Conservation (phyloP, 202 grass and related monocot genomes). For the Bolboschoenoplectus hybrid region DNA sequence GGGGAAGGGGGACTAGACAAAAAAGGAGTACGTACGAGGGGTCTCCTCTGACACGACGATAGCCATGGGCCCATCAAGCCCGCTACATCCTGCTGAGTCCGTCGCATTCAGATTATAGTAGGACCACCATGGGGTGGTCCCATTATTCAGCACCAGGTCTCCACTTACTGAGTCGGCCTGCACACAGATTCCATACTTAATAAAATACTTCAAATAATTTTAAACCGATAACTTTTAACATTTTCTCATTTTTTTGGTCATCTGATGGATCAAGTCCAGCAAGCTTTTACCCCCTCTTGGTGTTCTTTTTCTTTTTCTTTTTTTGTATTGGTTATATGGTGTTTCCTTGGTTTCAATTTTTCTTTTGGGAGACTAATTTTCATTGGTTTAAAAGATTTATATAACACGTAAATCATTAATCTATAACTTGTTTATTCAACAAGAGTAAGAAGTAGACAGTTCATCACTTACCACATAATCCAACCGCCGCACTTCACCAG, state of each 20-base stretch:
- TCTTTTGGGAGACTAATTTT: slow-evolving; percentile 25
- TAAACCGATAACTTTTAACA: background rate
- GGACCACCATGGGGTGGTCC: slow-evolving; percentile 86
- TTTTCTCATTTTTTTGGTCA: background rate
- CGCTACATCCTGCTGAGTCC: slow-evolving; percentile 67
- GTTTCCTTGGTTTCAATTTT: slow-evolving; percentile 29
- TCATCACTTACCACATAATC: slow-evolving; percentile 63
- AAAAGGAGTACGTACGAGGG: slow-evolving; percentile 66
- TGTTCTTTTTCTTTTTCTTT: background rate
- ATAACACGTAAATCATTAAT: background rate
- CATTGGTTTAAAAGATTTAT: slow-evolving; percentile 1
- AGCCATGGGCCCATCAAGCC: slow-evolving; percentile 79
- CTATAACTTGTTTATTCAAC: background rate
- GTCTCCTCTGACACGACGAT: slow-evolving; percentile 97
- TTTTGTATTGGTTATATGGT: background rate
- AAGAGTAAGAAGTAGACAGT: slow-evolving; percentile 30
- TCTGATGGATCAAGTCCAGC: background rate
- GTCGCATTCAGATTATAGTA: slow-evolving; percentile 65
- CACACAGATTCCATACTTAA: slow-evolving; percentile 35
- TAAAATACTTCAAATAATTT: background rate
- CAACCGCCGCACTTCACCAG: slow-evolving; percentile 88
- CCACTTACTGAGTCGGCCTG: slow-evolving; percentile 82
- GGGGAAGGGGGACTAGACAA: slow-evolving; percentile 20
- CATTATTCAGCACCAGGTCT: slow-evolving; percentile 68
- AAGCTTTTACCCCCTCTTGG: background rate